Conservation (phyloP, 2,329 filamentous ascomycete species). For the Ceratocystis albifundus region DNA sequence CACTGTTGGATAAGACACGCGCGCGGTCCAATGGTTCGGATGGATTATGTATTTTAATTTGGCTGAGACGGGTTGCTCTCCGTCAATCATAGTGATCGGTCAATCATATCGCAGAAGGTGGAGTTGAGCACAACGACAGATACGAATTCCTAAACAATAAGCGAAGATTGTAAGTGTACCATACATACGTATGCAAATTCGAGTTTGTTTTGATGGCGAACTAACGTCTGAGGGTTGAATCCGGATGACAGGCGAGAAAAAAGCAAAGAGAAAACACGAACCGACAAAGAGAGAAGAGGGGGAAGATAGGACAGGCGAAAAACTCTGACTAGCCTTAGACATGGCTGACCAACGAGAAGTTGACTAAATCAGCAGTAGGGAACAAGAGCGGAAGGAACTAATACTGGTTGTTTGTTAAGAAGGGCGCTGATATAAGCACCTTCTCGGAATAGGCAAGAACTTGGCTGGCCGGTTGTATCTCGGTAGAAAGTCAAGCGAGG, state of each 20-base stretch:
- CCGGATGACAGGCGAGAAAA: neutral
- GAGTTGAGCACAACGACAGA: too few species aligned
- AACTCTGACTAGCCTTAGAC: neutral
- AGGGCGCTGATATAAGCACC: neutral
- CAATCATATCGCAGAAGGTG: too few species aligned
- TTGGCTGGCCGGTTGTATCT: neutral
- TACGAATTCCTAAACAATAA: neutral
- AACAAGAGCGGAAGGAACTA: neutral
- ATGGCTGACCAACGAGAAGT: neutral
- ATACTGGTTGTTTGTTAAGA: neutral
- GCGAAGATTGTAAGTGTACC: neutral
- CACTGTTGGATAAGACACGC: too few species aligned
- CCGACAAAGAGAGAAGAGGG: neutral
- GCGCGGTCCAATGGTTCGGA: too few species aligned
- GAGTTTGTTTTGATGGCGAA: neutral
- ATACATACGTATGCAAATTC: neutral
- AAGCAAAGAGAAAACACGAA: neutral
- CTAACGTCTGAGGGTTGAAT: neutral
- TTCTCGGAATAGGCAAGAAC: neutral
- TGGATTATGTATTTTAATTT: too few species aligned
- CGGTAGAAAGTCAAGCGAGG: neutral
- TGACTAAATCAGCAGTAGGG: neutral
- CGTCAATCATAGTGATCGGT: too few species aligned
- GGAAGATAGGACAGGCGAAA: neutral
- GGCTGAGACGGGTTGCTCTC: too few species aligned